A percentile compares a stretch with the other conserved stretches of the same genome.
These are phyloP conservation scores for Fusarium continuum DNA, from an alignment of 2,329 filamentous ascomycete genomes.

Conservation along the genomic window DNA sequence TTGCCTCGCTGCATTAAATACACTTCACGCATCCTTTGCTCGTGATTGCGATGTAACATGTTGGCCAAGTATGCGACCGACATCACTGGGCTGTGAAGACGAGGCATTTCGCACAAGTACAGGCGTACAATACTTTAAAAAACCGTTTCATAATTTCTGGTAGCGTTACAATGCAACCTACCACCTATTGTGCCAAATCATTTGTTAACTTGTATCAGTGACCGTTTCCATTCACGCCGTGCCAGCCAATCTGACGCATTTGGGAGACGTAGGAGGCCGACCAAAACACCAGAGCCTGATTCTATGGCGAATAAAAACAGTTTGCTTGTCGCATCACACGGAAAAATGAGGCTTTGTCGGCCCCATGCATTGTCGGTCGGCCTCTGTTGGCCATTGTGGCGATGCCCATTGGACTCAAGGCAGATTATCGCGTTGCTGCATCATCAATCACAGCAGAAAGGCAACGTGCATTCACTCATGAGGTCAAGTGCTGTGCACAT, in stretches of 20 bases:
- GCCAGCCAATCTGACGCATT: no score
- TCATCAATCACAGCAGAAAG: constrained; percentile 23
- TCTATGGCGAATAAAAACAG: constrained; percentile 18
- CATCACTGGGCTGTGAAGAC: constrained; percentile 9
- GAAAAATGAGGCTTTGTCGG: neutral
- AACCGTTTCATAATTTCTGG: no score
- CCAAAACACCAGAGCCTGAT: constrained; percentile 17
- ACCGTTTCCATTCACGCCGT: neutral
- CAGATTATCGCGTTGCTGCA: neutral
- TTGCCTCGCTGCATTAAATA: constrained; percentile 17
- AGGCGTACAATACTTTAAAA: no score
- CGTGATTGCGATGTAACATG: constrained; percentile 11
- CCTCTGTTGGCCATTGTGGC: constrained; percentile 1
- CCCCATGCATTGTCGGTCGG: constrained; percentile 8
- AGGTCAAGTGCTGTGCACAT: neutral
- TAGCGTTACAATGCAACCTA: neutral
- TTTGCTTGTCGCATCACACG: neutral
- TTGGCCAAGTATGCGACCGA: neutral
- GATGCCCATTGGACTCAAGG: constrained; percentile 17
- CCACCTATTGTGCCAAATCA: neutral
- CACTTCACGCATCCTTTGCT: constrained; percentile 16
- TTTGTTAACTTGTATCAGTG: neutral
- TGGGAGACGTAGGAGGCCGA: constrained; percentile 35
- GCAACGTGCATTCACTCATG: neutral
- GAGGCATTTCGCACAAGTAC: neutral